These are phyloP conservation scores for Elaphomyces granulatus DNA, from an alignment of 495 filamentous ascomycete genomes.

Conservation along the genomic window DNA sequence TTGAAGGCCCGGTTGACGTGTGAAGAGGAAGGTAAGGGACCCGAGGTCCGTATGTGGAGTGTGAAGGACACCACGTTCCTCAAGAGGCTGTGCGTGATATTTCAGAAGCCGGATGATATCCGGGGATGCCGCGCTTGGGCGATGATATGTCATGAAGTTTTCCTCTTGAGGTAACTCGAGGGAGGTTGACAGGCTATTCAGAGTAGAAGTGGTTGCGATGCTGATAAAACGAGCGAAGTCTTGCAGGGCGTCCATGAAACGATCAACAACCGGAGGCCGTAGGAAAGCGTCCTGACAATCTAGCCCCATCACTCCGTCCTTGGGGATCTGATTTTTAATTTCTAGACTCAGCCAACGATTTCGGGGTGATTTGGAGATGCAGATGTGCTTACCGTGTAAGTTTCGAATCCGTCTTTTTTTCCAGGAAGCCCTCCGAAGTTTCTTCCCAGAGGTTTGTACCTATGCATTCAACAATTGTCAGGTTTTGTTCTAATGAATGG, in stretches of 20 bases:
- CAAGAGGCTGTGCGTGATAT: not conserved
- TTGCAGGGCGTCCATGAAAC: not conserved
- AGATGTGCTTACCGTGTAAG: not conserved
- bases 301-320: no score
- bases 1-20: constrained; percentile 41
- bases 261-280: no score
- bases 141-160: not conserved
- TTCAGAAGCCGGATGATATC: not conserved
- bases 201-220: not conserved
- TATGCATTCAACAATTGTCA: no score
- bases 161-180: not conserved
- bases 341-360: no score
- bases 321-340: no score
- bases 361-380: no score
- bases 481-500: no score
- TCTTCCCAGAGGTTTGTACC: no score
- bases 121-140: not conserved
- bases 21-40: constrained; percentile 42
- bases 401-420: constrained; percentile 10
- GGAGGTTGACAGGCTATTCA: not conserved
- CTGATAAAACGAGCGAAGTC: not conserved
- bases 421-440: no score
- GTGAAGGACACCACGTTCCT: not conserved
- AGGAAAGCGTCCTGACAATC: no score
- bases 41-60: constrained; percentile 41